Evolutionary conservation across 306 rosid species (phyloP).

Genomic region (Abrus pulchellus): DNA sequence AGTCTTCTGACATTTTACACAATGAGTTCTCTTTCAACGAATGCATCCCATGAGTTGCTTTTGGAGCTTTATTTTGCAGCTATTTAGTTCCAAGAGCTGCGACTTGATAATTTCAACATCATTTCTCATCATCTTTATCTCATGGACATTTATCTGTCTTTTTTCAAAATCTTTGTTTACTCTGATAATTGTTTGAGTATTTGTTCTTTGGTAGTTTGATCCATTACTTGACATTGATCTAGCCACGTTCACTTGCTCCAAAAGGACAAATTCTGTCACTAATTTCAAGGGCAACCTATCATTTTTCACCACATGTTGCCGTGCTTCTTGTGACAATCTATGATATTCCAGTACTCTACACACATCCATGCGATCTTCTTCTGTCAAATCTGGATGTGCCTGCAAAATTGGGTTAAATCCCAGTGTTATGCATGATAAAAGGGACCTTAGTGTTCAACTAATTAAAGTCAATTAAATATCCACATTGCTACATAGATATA

Average conservation of each 20-base stretch:
- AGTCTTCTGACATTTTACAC: constrained; percentile 1
- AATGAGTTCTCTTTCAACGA: constrained; percentile 43
- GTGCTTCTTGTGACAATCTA: constrained; percentile 77
- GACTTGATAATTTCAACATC: constrained; percentile 72
- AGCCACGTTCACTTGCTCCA: constrained; percentile 67
- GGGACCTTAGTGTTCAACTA: too few relatives aligned
- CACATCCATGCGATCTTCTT: constrained; percentile 63
- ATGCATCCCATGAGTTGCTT: constrained; percentile 58
- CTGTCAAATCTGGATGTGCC: constrained; percentile 72
- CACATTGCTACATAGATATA: not conserved
- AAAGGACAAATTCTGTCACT: constrained; percentile 56
- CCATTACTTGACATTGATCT: constrained; percentile 52
- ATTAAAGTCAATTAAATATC: not conserved
- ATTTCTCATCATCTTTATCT: constrained; percentile 65
- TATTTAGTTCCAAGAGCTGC: constrained; percentile 70
- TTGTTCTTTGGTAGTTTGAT: constrained; percentile 51
- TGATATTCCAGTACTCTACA: constrained; percentile 71
- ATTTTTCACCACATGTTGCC: constrained; percentile 73
- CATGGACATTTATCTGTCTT: constrained; percentile 51
- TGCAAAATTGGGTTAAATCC: constrained; percentile 45
- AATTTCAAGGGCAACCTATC: constrained; percentile 68
- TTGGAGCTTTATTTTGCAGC: constrained; percentile 71
- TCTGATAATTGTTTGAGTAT: constrained; percentile 54
- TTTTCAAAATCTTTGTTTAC: constrained; percentile 53
- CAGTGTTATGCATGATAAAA: not conserved